phyloP scores from a whole-genome alignment of 768 basidiomycete genomes.

The Psilocybe azurescens region DNA sequence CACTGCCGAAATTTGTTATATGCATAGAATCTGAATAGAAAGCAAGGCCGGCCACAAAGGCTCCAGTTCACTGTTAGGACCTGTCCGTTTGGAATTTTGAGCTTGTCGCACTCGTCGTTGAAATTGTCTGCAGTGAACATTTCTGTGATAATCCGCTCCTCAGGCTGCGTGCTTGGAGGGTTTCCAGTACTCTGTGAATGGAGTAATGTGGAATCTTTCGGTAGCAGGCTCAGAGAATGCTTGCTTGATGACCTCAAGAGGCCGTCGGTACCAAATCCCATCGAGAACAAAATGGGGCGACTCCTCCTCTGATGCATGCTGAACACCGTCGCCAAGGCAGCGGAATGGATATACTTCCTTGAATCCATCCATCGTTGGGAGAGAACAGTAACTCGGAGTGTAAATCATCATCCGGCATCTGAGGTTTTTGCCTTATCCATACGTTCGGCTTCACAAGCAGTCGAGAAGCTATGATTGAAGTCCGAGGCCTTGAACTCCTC shows the following conservation, averaged over 20 bases:
- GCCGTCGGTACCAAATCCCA: slow-evolving; percentile 18
- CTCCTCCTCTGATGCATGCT: slow-evolving; percentile 22
- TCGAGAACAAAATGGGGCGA: slow-evolving; percentile 28
- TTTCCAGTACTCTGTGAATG: slow-evolving; percentile 29
- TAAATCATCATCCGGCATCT: neutral
- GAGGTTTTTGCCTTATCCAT: neutral
- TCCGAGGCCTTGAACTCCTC: slow-evolving; percentile 21
- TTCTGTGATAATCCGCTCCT: slow-evolving; percentile 23
- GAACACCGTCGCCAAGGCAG: slow-evolving; percentile 22
- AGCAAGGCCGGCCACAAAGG: slow-evolving; percentile 32
- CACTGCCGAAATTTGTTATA: slow-evolving; percentile 39
- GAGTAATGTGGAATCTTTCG: slow-evolving; percentile 27
- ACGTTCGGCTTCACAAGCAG: neutral
- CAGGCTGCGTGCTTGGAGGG: slow-evolving; percentile 5
- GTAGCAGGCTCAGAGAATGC: slow-evolving; percentile 15
- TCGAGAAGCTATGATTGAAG: neutral
- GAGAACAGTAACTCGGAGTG: neutral
- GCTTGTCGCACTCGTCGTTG: slow-evolving; percentile 20
- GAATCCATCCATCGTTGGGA: slow-evolving; percentile 26
- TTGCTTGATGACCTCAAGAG: slow-evolving; percentile 13
- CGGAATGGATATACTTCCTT: slow-evolving; percentile 23
- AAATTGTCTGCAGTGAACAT: slow-evolving; percentile 26
- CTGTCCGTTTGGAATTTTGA: slow-evolving; percentile 15
- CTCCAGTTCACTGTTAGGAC: slow-evolving; percentile 24
- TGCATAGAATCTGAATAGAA: slow-evolving; percentile 42